Conservation (phyloP, 2,329 filamentous ascomycete species). For the Metarhizium sp. region DNA sequence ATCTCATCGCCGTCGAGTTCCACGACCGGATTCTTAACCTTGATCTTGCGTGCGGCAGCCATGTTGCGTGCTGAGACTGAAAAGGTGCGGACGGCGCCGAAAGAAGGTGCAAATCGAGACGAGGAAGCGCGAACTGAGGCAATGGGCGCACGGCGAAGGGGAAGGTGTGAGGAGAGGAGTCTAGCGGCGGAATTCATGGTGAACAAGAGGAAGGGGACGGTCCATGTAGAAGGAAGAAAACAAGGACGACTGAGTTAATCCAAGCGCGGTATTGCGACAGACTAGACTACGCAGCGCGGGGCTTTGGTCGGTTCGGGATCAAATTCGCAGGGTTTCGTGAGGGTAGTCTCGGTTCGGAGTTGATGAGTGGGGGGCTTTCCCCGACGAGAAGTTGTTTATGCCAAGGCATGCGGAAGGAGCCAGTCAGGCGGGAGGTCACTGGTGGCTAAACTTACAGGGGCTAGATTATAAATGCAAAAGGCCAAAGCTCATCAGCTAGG, state of each 20-base stretch:
- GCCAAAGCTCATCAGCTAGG: too few species aligned
- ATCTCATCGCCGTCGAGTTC: conserved; percentile 94
- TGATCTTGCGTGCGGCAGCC: conserved; percentile 71
- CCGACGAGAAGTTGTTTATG: not conserved
- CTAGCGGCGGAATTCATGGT: conserved; percentile 20
- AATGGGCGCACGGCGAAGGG: conserved; percentile 19
- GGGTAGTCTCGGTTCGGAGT: not conserved
- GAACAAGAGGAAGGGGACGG: conserved; percentile 8
- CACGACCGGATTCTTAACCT: conserved; percentile 98
- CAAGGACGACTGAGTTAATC: conserved; percentile 7
- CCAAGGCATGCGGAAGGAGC: conserved; percentile 17
- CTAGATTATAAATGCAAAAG: too few species aligned
- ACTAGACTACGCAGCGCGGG: conserved; percentile 2
- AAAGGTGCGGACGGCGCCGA: conserved; percentile 27
- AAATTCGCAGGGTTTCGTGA: not conserved
- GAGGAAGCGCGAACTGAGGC: conserved; percentile 19
- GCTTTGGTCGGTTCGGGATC: not conserved
- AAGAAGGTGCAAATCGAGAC: conserved; percentile 36
- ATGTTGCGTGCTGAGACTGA: conserved; percentile 62
- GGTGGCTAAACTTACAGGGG: too few species aligned
- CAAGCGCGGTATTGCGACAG: not conserved
- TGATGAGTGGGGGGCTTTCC: not conserved
- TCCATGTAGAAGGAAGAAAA: conserved; percentile 12
- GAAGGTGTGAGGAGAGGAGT: conserved; percentile 19
- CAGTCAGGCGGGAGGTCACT: too few species aligned